Conservation (phyloP, 2,329 filamentous ascomycete genomes). For the Scolecobasidium constrictum region DNA sequence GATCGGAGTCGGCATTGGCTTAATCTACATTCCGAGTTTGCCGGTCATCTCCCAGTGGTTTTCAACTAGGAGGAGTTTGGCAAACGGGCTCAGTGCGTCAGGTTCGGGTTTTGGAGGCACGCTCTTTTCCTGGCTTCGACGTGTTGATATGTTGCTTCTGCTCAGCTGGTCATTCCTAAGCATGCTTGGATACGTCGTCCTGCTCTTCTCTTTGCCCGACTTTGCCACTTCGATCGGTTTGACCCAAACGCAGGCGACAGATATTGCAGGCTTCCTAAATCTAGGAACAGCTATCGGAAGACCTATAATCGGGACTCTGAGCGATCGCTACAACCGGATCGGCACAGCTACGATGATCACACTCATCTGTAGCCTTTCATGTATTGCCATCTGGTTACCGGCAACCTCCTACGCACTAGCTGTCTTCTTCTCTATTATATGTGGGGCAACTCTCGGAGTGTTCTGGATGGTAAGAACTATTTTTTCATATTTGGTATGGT, state of each 20-base stretch:
- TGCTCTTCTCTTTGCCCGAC: conserved; percentile 37
- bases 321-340: conserved; percentile 34
- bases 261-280: conserved; percentile 34
- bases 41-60: conserved; percentile 34
- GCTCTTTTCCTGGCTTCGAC: conserved; percentile 18
- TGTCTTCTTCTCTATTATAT: conserved; percentile 32
- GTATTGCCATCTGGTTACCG: conserved; percentile 37
- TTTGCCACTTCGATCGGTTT: conserved; percentile 35
- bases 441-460: conserved; percentile 34
- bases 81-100: conserved; percentile 28
- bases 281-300: conserved; percentile 37
- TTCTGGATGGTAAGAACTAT: conserved; percentile 33
- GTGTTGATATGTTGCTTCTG: conserved; percentile 27
- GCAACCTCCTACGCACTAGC: conserved; percentile 30
- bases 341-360: conserved; percentile 30
- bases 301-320: conserved; percentile 33
- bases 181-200: conserved; percentile 36
- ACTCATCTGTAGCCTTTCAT: conserved; percentile 25
- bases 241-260: conserved; percentile 25
- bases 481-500: not conserved
- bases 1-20: conserved; percentile 29
- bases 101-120: conserved; percentile 32
- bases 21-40: conserved; percentile 28
- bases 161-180: conserved; percentile 32
- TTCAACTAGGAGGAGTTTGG: conserved; percentile 24